Base-by-base conservation (phyloP, 1,284 basidiomycete genomes). In the Ceratobasidium sp. region DNA sequence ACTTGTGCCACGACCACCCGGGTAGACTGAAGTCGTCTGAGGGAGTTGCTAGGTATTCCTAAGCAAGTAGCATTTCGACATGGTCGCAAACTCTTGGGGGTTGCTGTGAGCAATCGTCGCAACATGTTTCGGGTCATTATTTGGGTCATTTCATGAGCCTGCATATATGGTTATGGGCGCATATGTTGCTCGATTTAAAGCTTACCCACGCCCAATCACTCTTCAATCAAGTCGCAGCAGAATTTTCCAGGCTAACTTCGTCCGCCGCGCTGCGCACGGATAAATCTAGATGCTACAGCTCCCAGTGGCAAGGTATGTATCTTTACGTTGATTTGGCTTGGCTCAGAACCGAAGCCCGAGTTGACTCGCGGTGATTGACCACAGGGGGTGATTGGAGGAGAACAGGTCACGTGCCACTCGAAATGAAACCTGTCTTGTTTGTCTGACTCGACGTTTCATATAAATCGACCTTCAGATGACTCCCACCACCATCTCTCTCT, bases 11-110 rank as follows among this genome's bases (percentile, higher is more conserved):
- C 8, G 13, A n/a, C 56, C 13, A 56, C 58, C 8, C 43, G 41
- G 27, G 69, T 72, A 31, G 69, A 72, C 53, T 72, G 69, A 27
- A 34, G 29, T 27, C 69, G 58, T 8, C 62, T 41, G 19, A 48
- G 22, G 6, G 29, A 29, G 22, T 46, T 14, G 19, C 13, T 43
- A 37, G 9, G 22, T 9, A 54, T 22, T 31, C 29, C n/a, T 48
- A 4, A 34, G 7, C 27, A 56, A 34, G 31, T 29, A 37, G 34
- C 19, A 14, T 39, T 19, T 59, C 29, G 49, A 34, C 58, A 62
- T 62, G 29, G 2, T 24, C 46, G 56, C 34, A 62, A 27, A 5
- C 34, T n/a, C 22, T 11, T 56, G 19, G 56, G 34, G 39, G 8
- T 22, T 16, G 27, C 31, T 4, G 29, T 19, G 16, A 64, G 6